Base-by-base conservation (phyloP, 345 rosid genomes). In the Salix udensis region DNA sequence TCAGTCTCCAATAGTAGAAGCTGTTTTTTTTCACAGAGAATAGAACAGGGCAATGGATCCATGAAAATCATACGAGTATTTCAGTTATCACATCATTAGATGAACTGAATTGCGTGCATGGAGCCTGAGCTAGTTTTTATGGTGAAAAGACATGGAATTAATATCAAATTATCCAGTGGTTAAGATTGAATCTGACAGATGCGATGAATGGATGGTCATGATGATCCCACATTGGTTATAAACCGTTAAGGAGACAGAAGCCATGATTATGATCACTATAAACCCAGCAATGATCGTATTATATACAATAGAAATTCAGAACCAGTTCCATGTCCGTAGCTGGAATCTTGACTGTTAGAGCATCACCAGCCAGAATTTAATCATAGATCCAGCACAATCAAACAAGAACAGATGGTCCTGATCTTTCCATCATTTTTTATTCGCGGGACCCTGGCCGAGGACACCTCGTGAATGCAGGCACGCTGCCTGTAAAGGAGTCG, bases 231-330 rank as follows among this genome's bases (percentile, higher is more conserved):
- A 23, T 68, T 76, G n/a, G 24, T 26, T 37, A 67, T 37, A 13
- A 23, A 52, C 67, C 73, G 73, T 67, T 76, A 26, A 76, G 78
- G 78, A 31, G 78, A 68, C 69, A 65, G 69, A 52, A 52, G 53
- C 8, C 60, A 68, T 76, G 19, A 76, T 76, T 76, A 67, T 5
- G 5, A 5, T 55, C 28, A 67, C 71, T 18, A 36, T 34, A 9
- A 18, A 9, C n/a, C 67, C 37, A 62, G 5, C 37, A 10, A 1
- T 0, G n/a, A 37, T 36, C 19, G 37, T 50, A 48, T 36, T 52
- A 37, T 66, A 34, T 66, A 66, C 44, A 46, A 11, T 11, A 46
- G 16, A 46, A 30, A 66, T 26, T 30, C 30, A 4, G 19, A 30
- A 31, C 34, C 37, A 0, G 34, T 65, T 12, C 50, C 50, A 14